Conservation (phyloP, 2,329 filamentous ascomycete genomes). For the Myrmaecium sp. region DNA sequence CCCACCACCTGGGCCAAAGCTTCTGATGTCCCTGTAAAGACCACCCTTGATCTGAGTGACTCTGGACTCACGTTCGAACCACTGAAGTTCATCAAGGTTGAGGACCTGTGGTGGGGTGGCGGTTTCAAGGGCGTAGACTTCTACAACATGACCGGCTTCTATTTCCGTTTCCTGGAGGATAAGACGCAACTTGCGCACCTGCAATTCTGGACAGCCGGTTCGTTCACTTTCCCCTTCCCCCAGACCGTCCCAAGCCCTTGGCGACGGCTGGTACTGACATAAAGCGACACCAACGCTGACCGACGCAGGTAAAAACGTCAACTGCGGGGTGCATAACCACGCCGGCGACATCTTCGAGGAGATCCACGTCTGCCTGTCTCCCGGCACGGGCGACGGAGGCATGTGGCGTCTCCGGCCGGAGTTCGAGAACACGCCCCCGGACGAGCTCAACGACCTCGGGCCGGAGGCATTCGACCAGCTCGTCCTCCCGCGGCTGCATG, state of each 20-base stretch:
- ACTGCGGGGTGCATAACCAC: slow-evolving; percentile 8
- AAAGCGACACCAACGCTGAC: too few species aligned
- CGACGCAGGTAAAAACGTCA: slow-evolving; percentile 3
- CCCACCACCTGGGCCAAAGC: background rate
- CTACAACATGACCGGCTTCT: slow-evolving; percentile 3
- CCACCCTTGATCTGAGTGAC: background rate
- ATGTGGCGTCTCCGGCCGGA: slow-evolving; percentile 6
- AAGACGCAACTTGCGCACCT: slow-evolving; percentile 3
- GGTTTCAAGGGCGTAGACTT: slow-evolving; percentile 3
- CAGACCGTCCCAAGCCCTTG: too few species aligned
- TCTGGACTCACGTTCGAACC: slow-evolving; percentile 1
- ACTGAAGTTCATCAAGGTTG: slow-evolving; percentile 2
- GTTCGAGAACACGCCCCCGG: background rate
- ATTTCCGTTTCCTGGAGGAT: slow-evolving; percentile 3
- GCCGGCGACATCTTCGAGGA: slow-evolving; percentile 6
- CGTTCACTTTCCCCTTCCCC: background rate
- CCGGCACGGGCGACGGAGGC: slow-evolving; percentile 6
- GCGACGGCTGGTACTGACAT: too few species aligned
- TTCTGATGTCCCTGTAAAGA: background rate
- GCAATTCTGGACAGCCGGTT: slow-evolving; percentile 8
- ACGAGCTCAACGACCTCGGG: background rate
- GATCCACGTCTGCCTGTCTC: slow-evolving; percentile 5
- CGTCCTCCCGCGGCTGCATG: slow-evolving; percentile 1
- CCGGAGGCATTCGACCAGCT: slow-evolving; percentile 2
- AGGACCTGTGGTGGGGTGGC: slow-evolving; percentile 1